A percentile compares a stretch with the other conserved stretches of the same genome.
phyloP scores from a whole-genome alignment of 2,329 filamentous ascomycete genomes.

The Diplodia seriata region DNA sequence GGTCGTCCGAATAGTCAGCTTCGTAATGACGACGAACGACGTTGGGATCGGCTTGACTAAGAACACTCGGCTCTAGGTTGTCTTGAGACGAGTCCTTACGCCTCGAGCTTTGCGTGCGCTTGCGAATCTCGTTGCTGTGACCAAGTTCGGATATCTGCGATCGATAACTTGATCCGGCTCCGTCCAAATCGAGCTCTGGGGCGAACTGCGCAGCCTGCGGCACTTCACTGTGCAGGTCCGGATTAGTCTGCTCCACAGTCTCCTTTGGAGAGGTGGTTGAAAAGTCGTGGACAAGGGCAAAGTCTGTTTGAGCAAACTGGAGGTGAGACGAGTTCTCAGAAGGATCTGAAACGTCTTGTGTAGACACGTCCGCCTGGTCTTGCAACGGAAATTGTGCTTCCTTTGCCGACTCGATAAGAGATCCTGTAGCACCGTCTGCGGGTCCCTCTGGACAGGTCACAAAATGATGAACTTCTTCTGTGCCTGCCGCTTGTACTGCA shows the following conservation, averaged over 20 bases:
- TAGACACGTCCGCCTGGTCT: conserved; percentile 1
- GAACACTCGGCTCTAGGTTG: conserved; percentile 1
- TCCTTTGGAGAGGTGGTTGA: background rate
- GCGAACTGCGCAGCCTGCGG: conserved; percentile 16
- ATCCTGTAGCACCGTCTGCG: background rate
- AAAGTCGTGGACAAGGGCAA: background rate
- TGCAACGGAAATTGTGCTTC: background rate
- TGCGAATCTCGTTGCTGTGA: background rate
- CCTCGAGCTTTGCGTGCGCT: background rate
- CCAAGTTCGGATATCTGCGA: background rate
- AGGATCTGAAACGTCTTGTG: background rate
- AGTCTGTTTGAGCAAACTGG: background rate
- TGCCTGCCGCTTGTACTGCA: background rate
- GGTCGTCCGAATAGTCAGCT: background rate
- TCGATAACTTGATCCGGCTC: background rate
- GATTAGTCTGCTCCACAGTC: background rate
- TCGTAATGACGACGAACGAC: background rate
- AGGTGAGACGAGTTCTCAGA: background rate
- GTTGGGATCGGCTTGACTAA: conserved; percentile 10
- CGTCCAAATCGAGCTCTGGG: background rate
- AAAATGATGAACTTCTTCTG: background rate
- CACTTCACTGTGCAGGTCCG: background rate
- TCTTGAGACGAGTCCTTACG: conserved; percentile 19
- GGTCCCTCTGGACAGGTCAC: background rate
- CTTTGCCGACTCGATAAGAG: background rate